Conservation (phyloP, 2,329 filamentous ascomycete genomes). For the Cladosporium sphaerospermum region DNA sequence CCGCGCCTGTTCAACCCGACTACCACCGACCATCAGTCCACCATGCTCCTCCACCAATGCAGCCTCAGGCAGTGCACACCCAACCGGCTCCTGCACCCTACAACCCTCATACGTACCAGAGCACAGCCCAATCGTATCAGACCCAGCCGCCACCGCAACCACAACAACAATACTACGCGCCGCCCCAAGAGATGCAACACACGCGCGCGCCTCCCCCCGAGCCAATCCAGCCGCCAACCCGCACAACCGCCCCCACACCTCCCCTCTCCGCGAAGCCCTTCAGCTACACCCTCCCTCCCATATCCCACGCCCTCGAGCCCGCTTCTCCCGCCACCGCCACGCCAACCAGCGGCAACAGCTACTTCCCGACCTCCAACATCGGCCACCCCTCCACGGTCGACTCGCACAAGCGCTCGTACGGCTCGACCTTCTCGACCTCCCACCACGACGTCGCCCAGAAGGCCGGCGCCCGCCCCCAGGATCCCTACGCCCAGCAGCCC, state of each 20-base stretch:
- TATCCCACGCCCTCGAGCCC: conserved; percentile 39
- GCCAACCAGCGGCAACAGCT: conserved; percentile 16
- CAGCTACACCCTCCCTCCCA: conserved; percentile 35
- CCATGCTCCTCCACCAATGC: conserved; percentile 30
- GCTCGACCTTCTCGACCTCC: conserved; percentile 38
- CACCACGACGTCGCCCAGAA: conserved; percentile 10
- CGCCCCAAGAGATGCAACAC: conserved; percentile 17
- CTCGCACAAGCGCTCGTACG: conserved; percentile 42
- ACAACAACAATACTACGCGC: conserved; percentile 18
- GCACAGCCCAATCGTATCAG: conserved; percentile 13
- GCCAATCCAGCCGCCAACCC: conserved; percentile 21
- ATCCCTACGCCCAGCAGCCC: background rate
- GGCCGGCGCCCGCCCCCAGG: conserved; percentile 5
- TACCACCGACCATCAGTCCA: conserved; percentile 38
- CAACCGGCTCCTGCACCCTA: conserved; percentile 28
- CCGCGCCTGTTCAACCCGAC: conserved; percentile 25
- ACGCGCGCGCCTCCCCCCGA: conserved; percentile 20
- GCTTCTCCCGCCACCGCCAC: conserved; percentile 38
- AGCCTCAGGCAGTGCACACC: conserved; percentile 23
- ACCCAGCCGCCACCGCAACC: conserved; percentile 10
- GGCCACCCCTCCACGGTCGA: conserved; percentile 24
- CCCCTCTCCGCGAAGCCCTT: conserved; percentile 15
- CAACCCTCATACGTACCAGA: conserved; percentile 26
- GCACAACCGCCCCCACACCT: conserved; percentile 19
- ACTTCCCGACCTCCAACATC: conserved; percentile 5